Percentiles rank a stretch among this genome's conserved stretches.
These are phyloP conservation scores for Plantago lanceolata DNA, from an alignment of 305 asterid species.

Conservation along the genomic window DNA sequence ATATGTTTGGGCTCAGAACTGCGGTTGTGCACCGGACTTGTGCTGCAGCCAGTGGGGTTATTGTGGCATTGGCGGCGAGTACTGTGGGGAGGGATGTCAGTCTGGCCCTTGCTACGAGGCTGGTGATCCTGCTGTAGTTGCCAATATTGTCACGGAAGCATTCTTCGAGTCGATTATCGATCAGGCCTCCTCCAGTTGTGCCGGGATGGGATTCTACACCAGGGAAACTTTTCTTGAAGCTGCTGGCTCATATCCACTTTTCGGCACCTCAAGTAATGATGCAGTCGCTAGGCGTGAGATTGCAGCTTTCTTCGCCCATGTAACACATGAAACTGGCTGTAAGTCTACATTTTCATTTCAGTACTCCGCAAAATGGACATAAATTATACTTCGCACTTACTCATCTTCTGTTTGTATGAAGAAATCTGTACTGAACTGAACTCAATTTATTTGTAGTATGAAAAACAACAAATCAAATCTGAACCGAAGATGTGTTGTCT, in stretches of 20 bases:
- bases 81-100: conserved; percentile 34
- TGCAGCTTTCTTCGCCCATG: conserved; percentile 40
- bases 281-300: conserved; percentile 32
- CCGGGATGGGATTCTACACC: conserved; percentile 36
- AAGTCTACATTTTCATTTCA: conserved; percentile 8
- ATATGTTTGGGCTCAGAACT: conserved; percentile 33
- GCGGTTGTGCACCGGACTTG: conserved; percentile 31
- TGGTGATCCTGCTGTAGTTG: conserved; percentile 5
- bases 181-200: conserved; percentile 26
- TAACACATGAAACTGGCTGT: conserved; percentile 40
- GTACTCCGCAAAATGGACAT: too few relatives aligned
- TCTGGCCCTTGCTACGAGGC: conserved; percentile 30
- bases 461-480: too few relatives aligned
- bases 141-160: conserved; percentile 27
- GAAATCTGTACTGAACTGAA: too few relatives aligned
- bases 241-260: conserved; percentile 11
- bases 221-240: conserved; percentile 31
- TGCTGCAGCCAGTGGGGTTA: conserved; percentile 40
- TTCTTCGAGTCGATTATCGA: conserved; percentile 33
- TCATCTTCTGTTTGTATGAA: too few relatives aligned
- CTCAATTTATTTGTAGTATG: too few relatives aligned
- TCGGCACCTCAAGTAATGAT: conserved; percentile 24
- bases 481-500: too few relatives aligned
- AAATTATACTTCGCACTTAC: too few relatives aligned
- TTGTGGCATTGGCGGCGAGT: conserved; percentile 28